These are phyloP conservation scores for Hyphochytrium catenoides DNA, from an alignment of 352 stramenopile species.

Conservation along the genomic window DNA sequence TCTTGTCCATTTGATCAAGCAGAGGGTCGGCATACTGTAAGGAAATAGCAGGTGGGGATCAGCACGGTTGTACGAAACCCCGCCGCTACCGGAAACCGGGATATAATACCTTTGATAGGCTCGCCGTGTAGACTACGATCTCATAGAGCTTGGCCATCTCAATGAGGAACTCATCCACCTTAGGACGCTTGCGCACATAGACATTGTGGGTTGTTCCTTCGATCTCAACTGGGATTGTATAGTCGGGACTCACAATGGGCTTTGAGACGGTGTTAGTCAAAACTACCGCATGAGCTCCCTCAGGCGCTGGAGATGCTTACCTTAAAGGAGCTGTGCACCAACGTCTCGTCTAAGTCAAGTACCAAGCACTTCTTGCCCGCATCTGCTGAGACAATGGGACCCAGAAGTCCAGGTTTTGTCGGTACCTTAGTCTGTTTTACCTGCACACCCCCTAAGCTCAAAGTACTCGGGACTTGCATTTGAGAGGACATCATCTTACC, in stretches of 20 bases:
- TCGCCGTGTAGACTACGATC: constrained; percentile 95
- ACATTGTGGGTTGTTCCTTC: constrained; percentile 58
- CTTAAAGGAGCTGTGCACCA: constrained; percentile 91
- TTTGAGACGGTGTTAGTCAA: no score
- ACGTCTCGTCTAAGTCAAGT: constrained; percentile 90
- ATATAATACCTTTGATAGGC: constrained; percentile 50
- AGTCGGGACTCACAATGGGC: constrained; percentile 75
- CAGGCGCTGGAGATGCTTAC: background rate
- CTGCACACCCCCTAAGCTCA: no score
- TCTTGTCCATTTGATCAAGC: constrained; percentile 79
- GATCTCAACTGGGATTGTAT: constrained; percentile 92
- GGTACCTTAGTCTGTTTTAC: no score
- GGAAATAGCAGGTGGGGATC: no score
- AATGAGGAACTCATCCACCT: constrained; percentile 84
- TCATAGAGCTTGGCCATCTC: constrained; percentile 90
- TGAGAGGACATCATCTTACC: no score
- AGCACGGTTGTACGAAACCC: no score
- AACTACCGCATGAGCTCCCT: background rate
- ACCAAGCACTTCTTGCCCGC: constrained; percentile 65
- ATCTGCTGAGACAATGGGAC: constrained; percentile 16
- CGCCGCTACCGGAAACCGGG: no score
- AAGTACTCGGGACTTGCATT: no score
- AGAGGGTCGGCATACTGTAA: constrained; percentile 84
- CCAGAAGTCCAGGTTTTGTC: no score
- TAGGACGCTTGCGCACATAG: constrained; percentile 70